Conservation (phyloP, 306 rosid species). For the Quercus variabilis region DNA sequence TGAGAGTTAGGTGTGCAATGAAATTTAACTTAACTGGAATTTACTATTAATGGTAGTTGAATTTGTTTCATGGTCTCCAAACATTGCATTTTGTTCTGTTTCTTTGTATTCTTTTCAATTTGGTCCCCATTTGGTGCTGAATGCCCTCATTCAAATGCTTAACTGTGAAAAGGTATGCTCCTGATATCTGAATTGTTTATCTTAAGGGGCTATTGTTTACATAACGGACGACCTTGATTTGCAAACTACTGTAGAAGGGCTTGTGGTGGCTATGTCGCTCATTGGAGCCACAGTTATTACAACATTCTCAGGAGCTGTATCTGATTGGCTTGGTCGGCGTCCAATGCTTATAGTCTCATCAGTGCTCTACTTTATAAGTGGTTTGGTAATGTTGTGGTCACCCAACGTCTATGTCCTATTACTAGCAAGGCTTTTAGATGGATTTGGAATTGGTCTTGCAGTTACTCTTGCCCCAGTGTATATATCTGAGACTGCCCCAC, state of each 20-base stretch:
- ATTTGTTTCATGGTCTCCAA: neutral
- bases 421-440: conserved; percentile 66
- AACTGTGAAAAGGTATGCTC: neutral
- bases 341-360: conserved; percentile 76
- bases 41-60: neutral
- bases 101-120: neutral
- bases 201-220: conserved; percentile 69
- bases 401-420: conserved; percentile 70
- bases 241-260: conserved; percentile 55
- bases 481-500: conserved; percentile 81
- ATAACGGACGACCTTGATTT: conserved; percentile 53
- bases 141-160: neutral
- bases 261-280: conserved; percentile 84
- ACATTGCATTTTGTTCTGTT: neutral
- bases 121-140: neutral
- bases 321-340: conserved; percentile 69
- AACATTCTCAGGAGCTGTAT: conserved; percentile 59
- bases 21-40: neutral
- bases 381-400: conserved; percentile 78
- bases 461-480: conserved; percentile 75
- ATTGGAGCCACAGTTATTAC: conserved; percentile 75
- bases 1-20: neutral
- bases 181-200: neutral
- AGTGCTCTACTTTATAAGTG: conserved; percentile 53
- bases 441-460: conserved; percentile 85